phyloP scores from a whole-genome alignment of 1,284 basidiomycete genomes.

The Apiotrichum montevideense region DNA sequence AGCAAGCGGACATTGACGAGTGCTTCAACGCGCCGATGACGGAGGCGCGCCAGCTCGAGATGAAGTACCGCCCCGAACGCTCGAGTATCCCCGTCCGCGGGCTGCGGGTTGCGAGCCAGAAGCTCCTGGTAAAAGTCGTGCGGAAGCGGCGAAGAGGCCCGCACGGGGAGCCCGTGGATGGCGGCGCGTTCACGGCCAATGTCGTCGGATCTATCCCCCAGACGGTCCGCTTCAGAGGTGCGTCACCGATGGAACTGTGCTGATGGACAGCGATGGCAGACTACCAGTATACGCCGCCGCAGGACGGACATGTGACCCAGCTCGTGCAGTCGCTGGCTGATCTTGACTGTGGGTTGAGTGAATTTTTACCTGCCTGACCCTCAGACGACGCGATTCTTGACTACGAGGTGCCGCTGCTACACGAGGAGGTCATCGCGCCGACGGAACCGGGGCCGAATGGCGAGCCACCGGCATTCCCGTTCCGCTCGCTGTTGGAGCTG shows the following conservation, averaged over 20 bases:
- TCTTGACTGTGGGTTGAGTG: constrained; percentile 61
- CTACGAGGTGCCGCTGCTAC: constrained; percentile 62
- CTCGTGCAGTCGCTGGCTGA: constrained; percentile 65
- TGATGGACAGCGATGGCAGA: constrained; percentile 75
- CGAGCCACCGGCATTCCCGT: constrained; percentile 9
- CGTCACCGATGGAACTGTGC: constrained; percentile 31
- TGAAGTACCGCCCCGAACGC: constrained; percentile 65
- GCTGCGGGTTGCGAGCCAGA: constrained; percentile 65
- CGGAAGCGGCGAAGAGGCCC: constrained; percentile 50
- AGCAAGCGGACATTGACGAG: constrained; percentile 61
- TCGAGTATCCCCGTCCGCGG: constrained; percentile 77
- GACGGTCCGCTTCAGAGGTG: constrained; percentile 84
- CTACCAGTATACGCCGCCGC: constrained; percentile 74
- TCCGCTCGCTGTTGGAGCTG: constrained; percentile 30
- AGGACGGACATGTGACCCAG: constrained; percentile 61
- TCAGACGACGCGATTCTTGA: constrained; percentile 65
- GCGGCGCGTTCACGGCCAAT: constrained; percentile 67
- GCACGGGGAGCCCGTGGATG: constrained; percentile 25
- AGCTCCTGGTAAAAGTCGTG: constrained; percentile 67
- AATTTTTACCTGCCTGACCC: not conserved
- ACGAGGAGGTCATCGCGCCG: constrained; percentile 54
- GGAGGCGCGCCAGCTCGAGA: constrained; percentile 55
- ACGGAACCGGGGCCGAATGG: constrained; percentile 17
- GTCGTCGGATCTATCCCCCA: constrained; percentile 69
- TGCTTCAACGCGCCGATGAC: constrained; percentile 54